Evolutionary conservation across 306 rosid genomes (phyloP), one percentile per base, ranked within the genome.

Genomic region (Prunus dulcis): DNA sequence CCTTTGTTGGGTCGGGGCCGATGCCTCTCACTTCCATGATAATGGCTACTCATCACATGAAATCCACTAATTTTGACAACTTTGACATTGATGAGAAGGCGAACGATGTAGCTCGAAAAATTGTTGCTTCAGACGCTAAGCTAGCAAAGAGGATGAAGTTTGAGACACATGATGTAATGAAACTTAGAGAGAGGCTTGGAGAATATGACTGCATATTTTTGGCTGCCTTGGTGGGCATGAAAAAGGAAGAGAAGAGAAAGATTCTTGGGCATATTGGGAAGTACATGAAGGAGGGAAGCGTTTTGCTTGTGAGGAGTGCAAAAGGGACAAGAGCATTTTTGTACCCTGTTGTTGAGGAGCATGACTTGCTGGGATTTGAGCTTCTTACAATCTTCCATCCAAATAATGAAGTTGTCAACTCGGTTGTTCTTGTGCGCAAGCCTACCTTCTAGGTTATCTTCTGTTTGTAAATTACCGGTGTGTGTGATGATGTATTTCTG

Each of bases 1-100:
- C 97, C 0, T 93, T 90, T 58, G 76, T 93, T 2, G 96, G 97
- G 25, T 93, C 97, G 0, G 97, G 97, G n/a, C 94, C 97, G 63
- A 76, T 90, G 90, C 94, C 96, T 50, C 84, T 93, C 56, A 83
- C 90, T 28, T 93, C 96, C 64, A 73, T 93, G 18, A 62, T 93
- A 45, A 72, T 93, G 90, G 97, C 96, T 2, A 82, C 72, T 2
- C 85, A 80, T 28, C 94, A 90, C 91, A 74, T 89, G 92, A 82
- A 75, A 2, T 75, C 80, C 13, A 80, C 97, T 0, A 85, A 87
- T 17, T 90, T 93, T 19, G 92, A 93, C 46, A 89, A 93, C 81
- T 85, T 50, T 19, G 96, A 91, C 50, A 70, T 90, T 0, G 93
- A 92, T 50, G 82, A 72, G 57, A 84, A 82, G 82, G 97, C 96